Base-by-base conservation (phyloP, 176 grass and related monocot species). In the Cenchrus purpureus region DNA sequence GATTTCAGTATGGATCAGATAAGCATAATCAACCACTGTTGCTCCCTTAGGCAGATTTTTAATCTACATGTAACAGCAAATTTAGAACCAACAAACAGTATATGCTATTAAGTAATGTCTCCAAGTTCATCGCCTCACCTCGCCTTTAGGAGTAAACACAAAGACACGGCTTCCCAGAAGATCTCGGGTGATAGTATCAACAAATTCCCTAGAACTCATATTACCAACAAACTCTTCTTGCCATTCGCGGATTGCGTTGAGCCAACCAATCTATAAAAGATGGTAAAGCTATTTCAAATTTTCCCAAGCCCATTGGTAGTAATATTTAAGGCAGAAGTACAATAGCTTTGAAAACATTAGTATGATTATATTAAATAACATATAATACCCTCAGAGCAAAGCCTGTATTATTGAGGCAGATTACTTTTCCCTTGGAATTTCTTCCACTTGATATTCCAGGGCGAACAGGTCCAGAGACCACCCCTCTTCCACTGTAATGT, bases 201-300 rank as follows among this genome's bases (percentile, higher is more conserved):
- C 97, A 86, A 98, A 98, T 82, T 98, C 97, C 72, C 91, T 92
- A 43, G 97, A 98, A 85, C 88, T 98, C 97, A 98, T 95, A 79
- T 95, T 98, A 81, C 97, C 97, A 74, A 98, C 93, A 91, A 98
- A 98, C 75, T 98, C 97, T 85, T 98, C 89, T 87, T 98, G 97
- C 97, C 97, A 98, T 90, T 98, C 97, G 65, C 93, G 90, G 77
- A 98, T 98, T 60, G 97, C 97, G 87, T 98, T 98, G 66, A 98
- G 89, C 93, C 93, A 98, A 82, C 97, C 93, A 90, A 98, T 98
- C 97, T 98, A 90, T 44, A 29, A 78, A 80, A 85, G 45, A 74
- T 10, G 79, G 57, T 13, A 77, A 77, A 85, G 43, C 51, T 37
- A 52, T 63, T 86, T 32, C 64, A 67, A 4, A 10, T 10, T 83